Conservation (phyloP, 202 grass and related monocot species). For the Panicum hallii region DNA sequence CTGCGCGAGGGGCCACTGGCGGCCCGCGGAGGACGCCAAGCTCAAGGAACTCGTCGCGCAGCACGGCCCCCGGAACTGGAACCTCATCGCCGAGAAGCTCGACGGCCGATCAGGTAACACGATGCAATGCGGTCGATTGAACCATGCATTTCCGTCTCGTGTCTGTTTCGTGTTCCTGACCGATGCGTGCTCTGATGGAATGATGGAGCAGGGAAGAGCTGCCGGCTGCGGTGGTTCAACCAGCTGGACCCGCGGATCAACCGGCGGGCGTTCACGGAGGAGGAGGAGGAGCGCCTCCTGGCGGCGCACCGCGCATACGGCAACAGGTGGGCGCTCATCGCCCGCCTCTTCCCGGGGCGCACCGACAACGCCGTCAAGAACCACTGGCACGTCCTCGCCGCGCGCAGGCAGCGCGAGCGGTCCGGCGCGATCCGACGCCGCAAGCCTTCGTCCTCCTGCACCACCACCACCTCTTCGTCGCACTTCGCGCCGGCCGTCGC, state of each 20-base stretch:
- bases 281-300: slow-evolving; percentile 81
- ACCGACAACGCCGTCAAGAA: slow-evolving; percentile 98
- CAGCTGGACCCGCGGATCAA: slow-evolving; percentile 95
- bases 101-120: slow-evolving; percentile 87
- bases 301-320: slow-evolving; percentile 80
- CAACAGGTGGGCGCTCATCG: slow-evolving; percentile 97
- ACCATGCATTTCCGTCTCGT: neutral
- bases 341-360: slow-evolving; percentile 86
- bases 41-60: slow-evolving; percentile 81
- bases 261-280: slow-evolving; percentile 63
- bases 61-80: slow-evolving; percentile 92
- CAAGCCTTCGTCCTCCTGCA: slow-evolving; percentile 18
- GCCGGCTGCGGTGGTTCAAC: slow-evolving; percentile 95
- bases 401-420: slow-evolving; percentile 68
- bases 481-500: neutral
- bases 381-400: slow-evolving; percentile 88
- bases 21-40: slow-evolving; percentile 83
- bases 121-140: neutral
- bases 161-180: neutral
- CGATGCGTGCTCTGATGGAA: neutral
- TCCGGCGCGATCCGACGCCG: slow-evolving; percentile 51
- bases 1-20: slow-evolving; percentile 80
- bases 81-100: slow-evolving; percentile 91
- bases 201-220: slow-evolving; percentile 76
- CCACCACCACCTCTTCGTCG: neutral